Evolutionary conservation across 257 asterid species (phyloP).

Genomic region (Rhazya stricta): DNA sequence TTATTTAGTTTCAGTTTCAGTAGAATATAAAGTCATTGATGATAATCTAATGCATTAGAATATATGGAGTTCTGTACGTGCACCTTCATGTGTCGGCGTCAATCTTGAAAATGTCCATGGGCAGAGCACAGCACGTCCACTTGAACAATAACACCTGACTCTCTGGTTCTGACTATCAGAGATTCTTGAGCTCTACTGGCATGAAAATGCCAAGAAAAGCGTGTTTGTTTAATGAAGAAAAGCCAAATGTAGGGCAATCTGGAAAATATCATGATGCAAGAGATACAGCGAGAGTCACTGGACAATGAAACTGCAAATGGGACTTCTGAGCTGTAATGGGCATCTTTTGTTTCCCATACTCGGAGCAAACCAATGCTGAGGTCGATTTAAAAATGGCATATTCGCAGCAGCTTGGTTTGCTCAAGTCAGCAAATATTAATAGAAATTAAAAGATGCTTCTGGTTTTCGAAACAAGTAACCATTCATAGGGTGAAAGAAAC

Average conservation of each 20-base stretch:
- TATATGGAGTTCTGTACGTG: not conserved
- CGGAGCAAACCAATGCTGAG: not conserved
- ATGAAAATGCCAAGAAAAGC: not conserved
- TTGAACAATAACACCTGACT: not conserved
- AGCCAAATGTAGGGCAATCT: not conserved
- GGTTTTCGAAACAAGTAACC: not conserved
- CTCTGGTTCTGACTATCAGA: not conserved
- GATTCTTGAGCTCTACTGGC: not conserved
- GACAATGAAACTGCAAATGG: not conserved
- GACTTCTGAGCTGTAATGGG: not conserved
- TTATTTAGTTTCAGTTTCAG: no score
- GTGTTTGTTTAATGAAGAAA: not conserved
- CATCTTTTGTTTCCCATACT: conserved; percentile 6
- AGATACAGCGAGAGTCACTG: not conserved
- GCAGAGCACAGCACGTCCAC: not conserved
- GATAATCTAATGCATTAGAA: no score
- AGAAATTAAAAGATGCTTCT: not conserved
- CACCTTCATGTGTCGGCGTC: not conserved
- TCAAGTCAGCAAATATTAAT: not conserved
- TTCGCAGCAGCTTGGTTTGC: not conserved
- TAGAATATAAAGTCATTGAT: no score
- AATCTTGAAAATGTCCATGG: not conserved
- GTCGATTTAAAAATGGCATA: not conserved
- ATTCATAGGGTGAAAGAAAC: not conserved
- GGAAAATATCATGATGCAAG: not conserved